Conservation (phyloP, 352 stramenopile genomes). For the Albugo candida region DNA sequence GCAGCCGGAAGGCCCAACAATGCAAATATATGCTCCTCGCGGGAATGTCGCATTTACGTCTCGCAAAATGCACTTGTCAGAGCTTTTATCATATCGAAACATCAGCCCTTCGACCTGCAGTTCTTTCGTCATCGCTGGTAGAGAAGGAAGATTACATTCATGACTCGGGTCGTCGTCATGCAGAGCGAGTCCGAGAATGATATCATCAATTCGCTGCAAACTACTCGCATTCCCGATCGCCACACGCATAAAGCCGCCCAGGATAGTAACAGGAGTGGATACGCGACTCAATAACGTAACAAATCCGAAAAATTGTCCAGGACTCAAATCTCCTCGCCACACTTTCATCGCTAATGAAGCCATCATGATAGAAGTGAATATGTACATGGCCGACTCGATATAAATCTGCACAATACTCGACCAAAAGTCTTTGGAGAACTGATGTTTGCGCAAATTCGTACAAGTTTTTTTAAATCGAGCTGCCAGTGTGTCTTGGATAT, state of each 20-base stretch:
- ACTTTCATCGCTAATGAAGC: conserved; percentile 72
- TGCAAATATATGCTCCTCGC: conserved; percentile 66
- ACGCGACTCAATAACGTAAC: conserved; percentile 61
- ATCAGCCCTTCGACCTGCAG: conserved; percentile 62
- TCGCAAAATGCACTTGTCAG: conserved; percentile 66
- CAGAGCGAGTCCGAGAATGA: conserved; percentile 41
- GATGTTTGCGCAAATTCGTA: conserved; percentile 40
- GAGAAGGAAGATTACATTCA: conserved; percentile 42
- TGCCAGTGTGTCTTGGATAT: conserved; percentile 61
- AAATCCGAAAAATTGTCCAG: conserved; percentile 71
- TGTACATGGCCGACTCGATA: conserved; percentile 80
- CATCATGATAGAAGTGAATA: conserved; percentile 78
- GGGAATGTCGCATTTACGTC: conserved; percentile 47
- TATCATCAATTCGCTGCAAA: conserved; percentile 73
- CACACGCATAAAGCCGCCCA: conserved; percentile 79
- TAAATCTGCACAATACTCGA: conserved; percentile 81
- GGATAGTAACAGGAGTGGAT: conserved; percentile 58
- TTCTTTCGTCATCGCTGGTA: conserved; percentile 70
- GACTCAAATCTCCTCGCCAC: conserved; percentile 34
- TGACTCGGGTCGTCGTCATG: conserved; percentile 16
- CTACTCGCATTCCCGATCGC: conserved; percentile 74
- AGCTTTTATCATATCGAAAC: conserved; percentile 76
- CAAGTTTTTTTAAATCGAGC: conserved; percentile 49
- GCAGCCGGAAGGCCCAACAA: conserved; percentile 67
- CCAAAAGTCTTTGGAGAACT: conserved; percentile 82